Evolutionary conservation across 768 basidiomycete species (phyloP), one percentile per base, ranked within the genome.

Genomic region (Boletus reticulatus): DNA sequence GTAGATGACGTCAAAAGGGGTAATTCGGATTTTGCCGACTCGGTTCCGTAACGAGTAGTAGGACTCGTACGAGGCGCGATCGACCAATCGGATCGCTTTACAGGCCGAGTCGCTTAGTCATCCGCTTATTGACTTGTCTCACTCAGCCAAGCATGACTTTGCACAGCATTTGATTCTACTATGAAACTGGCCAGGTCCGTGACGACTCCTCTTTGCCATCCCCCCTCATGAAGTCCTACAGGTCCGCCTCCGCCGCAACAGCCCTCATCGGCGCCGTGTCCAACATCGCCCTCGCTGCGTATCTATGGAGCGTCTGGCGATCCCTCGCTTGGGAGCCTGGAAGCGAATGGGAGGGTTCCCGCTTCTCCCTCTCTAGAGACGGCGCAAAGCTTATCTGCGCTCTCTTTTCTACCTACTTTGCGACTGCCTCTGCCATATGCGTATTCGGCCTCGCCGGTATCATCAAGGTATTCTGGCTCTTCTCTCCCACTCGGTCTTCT

Each of bases 401-500:
- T 11, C 76, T 92, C 43, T 75, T 88, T 31, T 82, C 79, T 29
- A 71, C 80, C 20, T 90, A 92, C 69, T 87, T 91, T 63, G 75
- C 79, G 8, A 79, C 83, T 0, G 85, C 87, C 8, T 80, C 85
- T 1, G 70, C 80, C 12, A 84, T 89, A 9, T 87, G 82, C 59
- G 69, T 79, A 7, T 73, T 89, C 1, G 90, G 90, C 19, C 73
- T 92, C 50, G 67, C 76, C 14, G 90, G 90, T n/a, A 80, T 88
- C 54, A 64, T 85, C 62, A 85, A 83, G 76, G 90, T 89, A 53
- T 43, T 75, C 73, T 39, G 8, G 57, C 39, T 24, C n/a, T 22
- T 24, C 39, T 19, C 49, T 7, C 31, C 37, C 17, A 27, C 31
- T 37, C 12, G 24, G 27, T 17, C 48, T 1, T 43, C 52, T 59